Evolutionary conservation across 2,329 filamentous ascomycete species (phyloP).

Genomic region (Pestalotiopsis sp.): DNA sequence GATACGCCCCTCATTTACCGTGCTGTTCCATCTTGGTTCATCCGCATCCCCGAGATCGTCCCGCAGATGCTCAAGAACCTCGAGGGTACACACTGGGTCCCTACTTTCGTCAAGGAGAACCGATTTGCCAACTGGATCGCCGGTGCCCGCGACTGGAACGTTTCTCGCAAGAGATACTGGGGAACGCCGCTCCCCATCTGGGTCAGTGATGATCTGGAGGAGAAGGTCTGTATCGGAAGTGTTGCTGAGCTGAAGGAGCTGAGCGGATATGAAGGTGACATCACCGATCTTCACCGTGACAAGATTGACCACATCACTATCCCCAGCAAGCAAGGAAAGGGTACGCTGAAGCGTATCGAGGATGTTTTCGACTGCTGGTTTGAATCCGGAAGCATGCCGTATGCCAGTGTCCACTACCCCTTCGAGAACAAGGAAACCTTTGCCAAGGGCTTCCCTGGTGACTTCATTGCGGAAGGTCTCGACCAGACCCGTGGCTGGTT

Average conservation of each 20-base stretch:
- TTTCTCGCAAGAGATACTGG: conserved; percentile 94
- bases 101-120: conserved; percentile 85
- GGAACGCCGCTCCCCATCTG: conserved; percentile 90
- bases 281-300: conserved; percentile 87
- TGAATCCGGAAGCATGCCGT: conserved; percentile 95
- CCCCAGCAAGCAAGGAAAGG: conserved; percentile 85
- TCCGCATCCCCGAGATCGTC: conserved; percentile 82
- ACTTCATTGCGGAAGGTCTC: conserved; percentile 92
- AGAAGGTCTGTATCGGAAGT: conserved; percentile 85
- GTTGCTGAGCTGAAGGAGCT: conserved; percentile 81
- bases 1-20: conserved; percentile 93
- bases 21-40: conserved; percentile 93
- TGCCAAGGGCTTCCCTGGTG: conserved; percentile 80
- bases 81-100: conserved; percentile 89
- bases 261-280: conserved; percentile 81
- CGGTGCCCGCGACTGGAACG: conserved; percentile 93
- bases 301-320: conserved; percentile 95
- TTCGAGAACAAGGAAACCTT: conserved; percentile 88
- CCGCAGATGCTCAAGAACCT: conserved; percentile 91
- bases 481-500: conserved; percentile 98
- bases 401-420: conserved; percentile 87
- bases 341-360: conserved; percentile 75
- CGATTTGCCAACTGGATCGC: conserved; percentile 90
- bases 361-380: conserved; percentile 99
- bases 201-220: conserved; percentile 87